phyloP scores from a whole-genome alignment of 164 flowering plant species.

The Stephania japonica region DNA sequence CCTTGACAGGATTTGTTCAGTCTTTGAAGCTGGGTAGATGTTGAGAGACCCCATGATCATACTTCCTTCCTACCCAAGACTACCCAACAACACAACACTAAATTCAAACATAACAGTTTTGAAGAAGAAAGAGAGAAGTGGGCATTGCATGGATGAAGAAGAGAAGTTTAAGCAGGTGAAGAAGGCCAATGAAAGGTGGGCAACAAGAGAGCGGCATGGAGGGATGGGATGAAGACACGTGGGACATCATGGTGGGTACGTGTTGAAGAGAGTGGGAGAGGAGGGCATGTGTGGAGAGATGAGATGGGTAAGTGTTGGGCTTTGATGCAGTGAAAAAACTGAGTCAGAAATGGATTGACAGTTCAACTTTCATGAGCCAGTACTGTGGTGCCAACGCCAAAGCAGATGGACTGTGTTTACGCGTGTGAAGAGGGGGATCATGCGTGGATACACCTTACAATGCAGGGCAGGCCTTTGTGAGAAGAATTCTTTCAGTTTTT shows the following conservation, averaged over 20 bases:
- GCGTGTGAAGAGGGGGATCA: constrained; percentile 29
- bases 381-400: not conserved
- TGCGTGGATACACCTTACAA: constrained; percentile 28
- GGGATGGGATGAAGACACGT: constrained; percentile 35
- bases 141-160: not conserved
- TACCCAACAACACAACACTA: not conserved
- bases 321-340: not conserved
- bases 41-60: constrained; percentile 49
- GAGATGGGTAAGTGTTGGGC: not conserved
- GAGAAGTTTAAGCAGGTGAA: constrained; percentile 25
- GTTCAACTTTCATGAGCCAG: constrained; percentile 2
- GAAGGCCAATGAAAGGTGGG: constrained; percentile 4
- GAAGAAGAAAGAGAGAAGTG: not conserved
- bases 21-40: constrained; percentile 41
- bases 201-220: constrained; percentile 11
- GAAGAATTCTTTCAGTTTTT: not conserved
- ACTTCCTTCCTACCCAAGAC: not conserved
- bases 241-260: constrained; percentile 42
- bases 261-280: constrained; percentile 32
- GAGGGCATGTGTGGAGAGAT: constrained; percentile 29
- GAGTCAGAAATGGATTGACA: constrained; percentile 12
- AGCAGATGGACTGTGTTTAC: constrained; percentile 12
- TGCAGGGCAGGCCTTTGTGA: not conserved
- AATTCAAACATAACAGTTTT: too few species aligned
- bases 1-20: constrained; percentile 86